Base-by-base conservation (phyloP, 177 flowering plant genomes). In the Vitis hybrid region DNA sequence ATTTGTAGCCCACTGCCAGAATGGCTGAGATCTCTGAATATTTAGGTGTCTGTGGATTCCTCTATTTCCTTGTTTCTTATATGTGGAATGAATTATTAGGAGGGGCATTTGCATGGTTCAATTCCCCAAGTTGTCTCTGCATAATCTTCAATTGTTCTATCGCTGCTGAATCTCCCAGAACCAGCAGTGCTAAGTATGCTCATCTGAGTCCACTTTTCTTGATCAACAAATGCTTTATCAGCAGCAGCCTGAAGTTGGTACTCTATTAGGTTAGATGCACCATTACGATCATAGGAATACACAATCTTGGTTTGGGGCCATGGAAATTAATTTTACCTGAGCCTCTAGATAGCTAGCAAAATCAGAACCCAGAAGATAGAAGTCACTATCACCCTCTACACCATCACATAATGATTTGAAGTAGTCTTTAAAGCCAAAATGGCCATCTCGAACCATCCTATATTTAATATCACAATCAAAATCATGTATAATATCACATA, bases 391-490 rank as follows among this genome's bases (percentile, higher is more conserved):
- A 30, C 70, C 73, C 26, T 87, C 89, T 6, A 85, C 62, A 11
- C 75, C 60, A 52, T 87, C 86, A 56, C 88, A 85, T 56, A 87
- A 65, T 51, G 91, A 78, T 59, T 82, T 73, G 76, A 87, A 87
- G 72, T 87, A 84, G 68, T 87, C 91, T 69, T 82, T 14, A 69
- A 74, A 74, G 45, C 91, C 91, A 72, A 87, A 87, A 74, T 83
- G 74, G 30, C 88, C 90, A 64, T 87, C 88, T 10, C 84, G 82
- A 55, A 87, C 82, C 90, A 85, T 87, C 83, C 90, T 87, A 55
- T 34, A 66, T 32, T 62, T 54, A 6, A 9, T n/a, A 57, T 57
- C 60, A 57, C 60, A 57, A 6, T 19, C 9, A 19, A 57, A 57
- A 40, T 40, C 45, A 40, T 40, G 45, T 40, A 40, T 40, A 40